Evolutionary conservation across 331 rosid genomes (phyloP), one percentile per base, ranked within the genome.

Genomic region (Stylosanthes scabra): DNA sequence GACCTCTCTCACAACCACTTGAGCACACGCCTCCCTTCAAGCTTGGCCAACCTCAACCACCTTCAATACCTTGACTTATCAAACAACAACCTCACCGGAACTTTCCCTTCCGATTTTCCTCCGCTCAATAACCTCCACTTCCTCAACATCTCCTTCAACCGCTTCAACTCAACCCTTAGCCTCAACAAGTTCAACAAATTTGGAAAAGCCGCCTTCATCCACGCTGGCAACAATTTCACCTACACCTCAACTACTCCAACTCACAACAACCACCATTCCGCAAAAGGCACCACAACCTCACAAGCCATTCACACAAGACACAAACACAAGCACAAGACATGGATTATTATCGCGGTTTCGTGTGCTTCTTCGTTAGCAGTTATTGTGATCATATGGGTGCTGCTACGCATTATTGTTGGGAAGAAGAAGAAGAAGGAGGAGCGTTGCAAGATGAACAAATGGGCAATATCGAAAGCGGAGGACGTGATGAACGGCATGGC

Each of bases 401-500:
- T 76, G 6, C 76, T 76, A 8, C 76, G 80, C 72, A 6, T 79
- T 5, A 0, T 67, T 3, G n/a, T n/a, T n/a, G n/a, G n/a, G n/a
- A n/a, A n/a, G n/a, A 63, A 15, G 59, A 68, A 78, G 51, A 85
- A 82, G 62, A 81, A 66, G 59, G 73, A 60, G 49, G 12, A 70
- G 63, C 57, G 64, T 8, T 60, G 71, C 2, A 81, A 62, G 74
- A 89, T 65, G 83, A 86, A 65, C 74, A 91, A 89, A 66, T 91
- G 97, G 97, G 97, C 91, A 15, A 94, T 94, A 16, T 87, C 93
- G 0, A 80, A 83, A 50, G 96, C 97, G 8, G 81, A 72, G 8
- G 84, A 83, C 3, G 74, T 2, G 9, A 12, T 85, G 72, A 70
- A 2, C 58, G 37, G 34, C 34, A 4, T 29, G 34, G 3, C 8